Percentiles rank a stretch among this genome's conserved stretches.
phyloP scores from a whole-genome alignment of 139 green algal species.

The Astrephomene gubernaculifera region DNA sequence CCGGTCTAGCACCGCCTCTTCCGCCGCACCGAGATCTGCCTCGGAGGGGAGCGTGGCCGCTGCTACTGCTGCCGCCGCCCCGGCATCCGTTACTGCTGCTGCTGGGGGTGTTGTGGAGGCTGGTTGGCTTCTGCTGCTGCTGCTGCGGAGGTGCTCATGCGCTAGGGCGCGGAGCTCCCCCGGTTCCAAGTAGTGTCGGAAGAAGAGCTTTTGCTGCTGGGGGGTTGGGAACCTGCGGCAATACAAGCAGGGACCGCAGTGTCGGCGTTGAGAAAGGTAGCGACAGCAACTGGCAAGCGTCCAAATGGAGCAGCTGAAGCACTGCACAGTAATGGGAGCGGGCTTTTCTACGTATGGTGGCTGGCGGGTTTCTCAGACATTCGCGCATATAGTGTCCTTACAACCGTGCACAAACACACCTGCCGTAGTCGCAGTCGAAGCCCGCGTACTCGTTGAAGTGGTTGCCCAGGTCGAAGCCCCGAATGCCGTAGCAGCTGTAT shows the following conservation, averaged over 20 bases:
- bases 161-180: background rate
- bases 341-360: no score
- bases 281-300: background rate
- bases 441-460: constrained; percentile 98
- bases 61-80: background rate
- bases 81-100: no score
- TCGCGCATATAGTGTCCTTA: no score
- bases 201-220: constrained; percentile 69
- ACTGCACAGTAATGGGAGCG: background rate
- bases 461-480: constrained; percentile 93
- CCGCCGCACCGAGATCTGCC: background rate
- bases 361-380: no score
- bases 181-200: constrained; percentile 73
- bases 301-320: background rate
- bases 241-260: no score
- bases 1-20: constrained; percentile 43
- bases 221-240: constrained; percentile 33
- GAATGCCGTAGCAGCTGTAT: constrained; percentile 83
- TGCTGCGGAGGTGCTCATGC: background rate
- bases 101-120: constrained; percentile 1
- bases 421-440: constrained; percentile 93
- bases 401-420: constrained; percentile 49
- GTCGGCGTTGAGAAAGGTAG: background rate
- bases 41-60: no score
- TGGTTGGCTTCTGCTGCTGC: background rate